A percentile compares a stretch with the other conserved stretches of the same genome.
Conservation (phyloP, 495 filamentous ascomycete genomes). For the Aspergillus campestris region DNA sequence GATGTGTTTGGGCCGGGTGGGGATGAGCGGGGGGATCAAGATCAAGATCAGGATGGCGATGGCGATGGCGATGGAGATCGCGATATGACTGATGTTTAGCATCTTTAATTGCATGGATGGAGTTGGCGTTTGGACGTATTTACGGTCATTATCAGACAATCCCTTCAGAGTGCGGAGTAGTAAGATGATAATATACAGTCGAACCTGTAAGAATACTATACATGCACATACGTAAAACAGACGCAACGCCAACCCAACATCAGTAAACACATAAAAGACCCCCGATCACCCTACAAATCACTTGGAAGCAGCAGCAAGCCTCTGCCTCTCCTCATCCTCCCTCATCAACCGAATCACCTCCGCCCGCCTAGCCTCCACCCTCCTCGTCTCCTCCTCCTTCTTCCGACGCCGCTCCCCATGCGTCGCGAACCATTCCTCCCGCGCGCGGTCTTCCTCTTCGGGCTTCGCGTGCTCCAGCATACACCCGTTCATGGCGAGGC, state of each 20-base stretch:
- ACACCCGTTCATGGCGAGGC: constrained; percentile 83
- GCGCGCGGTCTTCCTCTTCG: constrained; percentile 75
- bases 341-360: constrained; percentile 47
- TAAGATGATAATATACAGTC: no score
- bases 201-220: neutral
- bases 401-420: constrained; percentile 56
- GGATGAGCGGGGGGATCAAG: constrained; percentile 24
- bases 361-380: constrained; percentile 36
- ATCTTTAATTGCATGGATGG: neutral
- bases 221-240: neutral
- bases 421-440: constrained; percentile 86
- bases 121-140: neutral
- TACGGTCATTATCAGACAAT: no score
- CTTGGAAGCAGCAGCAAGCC: constrained; percentile 5
- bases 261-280: no score
- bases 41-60: constrained; percentile 22
- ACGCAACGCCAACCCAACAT: no score
- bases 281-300: neutral
- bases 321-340: constrained; percentile 38
- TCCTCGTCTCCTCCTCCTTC: constrained; percentile 49
- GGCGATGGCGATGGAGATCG: constrained; percentile 32
- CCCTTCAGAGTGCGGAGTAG: no score
- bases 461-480: constrained; percentile 80
- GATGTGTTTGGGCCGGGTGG: constrained; percentile 47
- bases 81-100: constrained; percentile 43